Conservation (phyloP, 495 filamentous ascomycete genomes). For the Amphirosellinia nigrospora region DNA sequence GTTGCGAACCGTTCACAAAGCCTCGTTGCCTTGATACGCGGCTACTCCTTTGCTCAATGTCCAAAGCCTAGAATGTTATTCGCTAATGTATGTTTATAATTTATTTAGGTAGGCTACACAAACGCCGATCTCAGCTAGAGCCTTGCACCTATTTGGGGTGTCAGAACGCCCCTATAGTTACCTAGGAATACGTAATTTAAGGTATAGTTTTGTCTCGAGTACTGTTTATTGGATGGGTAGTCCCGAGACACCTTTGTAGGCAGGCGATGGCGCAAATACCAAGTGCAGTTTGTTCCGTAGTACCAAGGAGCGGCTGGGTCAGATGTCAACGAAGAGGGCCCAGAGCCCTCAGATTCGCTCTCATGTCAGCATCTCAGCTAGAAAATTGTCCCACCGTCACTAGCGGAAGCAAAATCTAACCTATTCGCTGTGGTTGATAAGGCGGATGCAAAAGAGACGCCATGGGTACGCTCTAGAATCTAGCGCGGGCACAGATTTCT, state of each 20-base stretch:
- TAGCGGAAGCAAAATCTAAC: not conserved
- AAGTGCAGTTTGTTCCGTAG: not conserved
- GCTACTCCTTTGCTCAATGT: not conserved
- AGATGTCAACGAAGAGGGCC: not conserved
- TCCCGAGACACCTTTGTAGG: not conserved
- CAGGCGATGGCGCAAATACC: not conserved
- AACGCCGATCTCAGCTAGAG: not conserved
- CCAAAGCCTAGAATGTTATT: not conserved
- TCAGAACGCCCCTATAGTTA: not conserved
- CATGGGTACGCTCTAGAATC: not conserved
- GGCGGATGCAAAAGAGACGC: not conserved
- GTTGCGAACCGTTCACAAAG: not conserved
- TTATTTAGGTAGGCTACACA: not conserved
- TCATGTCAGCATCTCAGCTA: not conserved
- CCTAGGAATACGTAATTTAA: not conserved
- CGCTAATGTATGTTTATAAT: not conserved
- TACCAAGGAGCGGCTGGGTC: not conserved
- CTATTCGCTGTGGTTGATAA: not conserved
- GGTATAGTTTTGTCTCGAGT: not conserved
- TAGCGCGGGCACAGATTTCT: not conserved
- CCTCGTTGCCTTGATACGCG: not conserved
- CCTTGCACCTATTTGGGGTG: not conserved
- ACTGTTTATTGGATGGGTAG: not conserved
- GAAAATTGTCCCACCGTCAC: not conserved
- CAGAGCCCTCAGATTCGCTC: not conserved